phyloP scores from a whole-genome alignment of 2,329 filamentous ascomycete species.

The Coniochaeta ligniaria region DNA sequence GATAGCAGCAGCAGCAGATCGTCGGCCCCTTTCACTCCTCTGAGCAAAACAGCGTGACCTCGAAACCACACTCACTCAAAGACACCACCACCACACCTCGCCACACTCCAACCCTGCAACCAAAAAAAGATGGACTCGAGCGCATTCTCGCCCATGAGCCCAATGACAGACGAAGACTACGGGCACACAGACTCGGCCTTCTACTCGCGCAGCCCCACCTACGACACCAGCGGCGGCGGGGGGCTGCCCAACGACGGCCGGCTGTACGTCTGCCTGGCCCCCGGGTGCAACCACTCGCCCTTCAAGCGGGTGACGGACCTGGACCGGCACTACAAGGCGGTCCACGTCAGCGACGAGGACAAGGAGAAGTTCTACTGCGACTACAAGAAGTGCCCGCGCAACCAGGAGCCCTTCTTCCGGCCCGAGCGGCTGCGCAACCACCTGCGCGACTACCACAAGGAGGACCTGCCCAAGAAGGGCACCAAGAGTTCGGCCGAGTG shows the following conservation, averaged over 20 bases:
- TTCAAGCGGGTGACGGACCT: conserved; percentile 44
- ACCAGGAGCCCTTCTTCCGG: conserved; percentile 36
- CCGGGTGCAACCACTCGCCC: conserved; percentile 33
- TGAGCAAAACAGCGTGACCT: neutral
- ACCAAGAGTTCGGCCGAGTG: conserved; percentile 21
- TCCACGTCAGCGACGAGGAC: conserved; percentile 30
- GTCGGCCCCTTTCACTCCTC: neutral
- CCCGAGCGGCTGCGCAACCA: conserved; percentile 45
- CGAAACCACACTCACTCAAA: neutral
- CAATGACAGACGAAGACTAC: neutral
- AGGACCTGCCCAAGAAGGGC: conserved; percentile 40
- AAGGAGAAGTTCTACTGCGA: conserved; percentile 39
- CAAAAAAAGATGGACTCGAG: neutral
- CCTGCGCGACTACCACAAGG: conserved; percentile 41
- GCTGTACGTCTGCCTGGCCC: conserved; percentile 25
- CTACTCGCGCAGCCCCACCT: conserved; percentile 1
- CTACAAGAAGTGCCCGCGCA: conserved; percentile 36
- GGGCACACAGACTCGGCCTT: neutral
- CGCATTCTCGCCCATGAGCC: neutral
- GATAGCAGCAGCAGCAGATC: neutral
- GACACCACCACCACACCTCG: neutral
- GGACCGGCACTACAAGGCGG: conserved; percentile 41
- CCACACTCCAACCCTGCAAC: neutral
- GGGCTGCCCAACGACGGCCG: conserved; percentile 2
- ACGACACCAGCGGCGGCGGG: neutral